Evolutionary conservation across 2,329 filamentous ascomycete genomes (phyloP).

Genomic region (Dendryphion nanum): DNA sequence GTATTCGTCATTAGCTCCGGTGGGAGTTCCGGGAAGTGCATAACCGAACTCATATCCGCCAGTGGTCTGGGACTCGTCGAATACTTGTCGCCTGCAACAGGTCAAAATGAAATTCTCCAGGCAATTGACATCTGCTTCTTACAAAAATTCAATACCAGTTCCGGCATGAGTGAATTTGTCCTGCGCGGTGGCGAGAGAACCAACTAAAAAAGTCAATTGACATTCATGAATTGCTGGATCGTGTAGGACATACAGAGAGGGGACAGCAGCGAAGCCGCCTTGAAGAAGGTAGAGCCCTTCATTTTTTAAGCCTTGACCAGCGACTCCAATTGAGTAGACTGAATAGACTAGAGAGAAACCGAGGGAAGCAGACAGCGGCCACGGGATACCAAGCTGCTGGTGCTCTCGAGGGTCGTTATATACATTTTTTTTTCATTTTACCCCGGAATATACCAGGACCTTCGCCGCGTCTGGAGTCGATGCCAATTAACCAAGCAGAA

Average conservation of each 20-base stretch:
- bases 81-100: conserved; percentile 19
- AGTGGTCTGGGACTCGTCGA: conserved; percentile 23
- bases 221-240: conserved; percentile 1
- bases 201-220: conserved; percentile 12
- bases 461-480: conserved; percentile 13
- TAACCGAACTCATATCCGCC: conserved; percentile 38
- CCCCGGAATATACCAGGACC: conserved; percentile 16
- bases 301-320: conserved; percentile 25
- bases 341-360: conserved; percentile 8
- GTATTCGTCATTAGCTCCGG: conserved; percentile 30
- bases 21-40: conserved; percentile 25
- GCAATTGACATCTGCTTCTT: conserved; percentile 4
- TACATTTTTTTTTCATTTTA: conserved; percentile 24
- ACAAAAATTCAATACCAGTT: conserved; percentile 34
- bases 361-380: conserved; percentile 23
- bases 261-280: conserved; percentile 37
- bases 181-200: conserved; percentile 28
- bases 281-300: conserved; percentile 34
- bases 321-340: conserved; percentile 14
- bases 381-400: conserved; percentile 22
- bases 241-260: conserved; percentile 27
- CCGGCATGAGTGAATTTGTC: conserved; percentile 27
- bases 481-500: conserved; percentile 18
- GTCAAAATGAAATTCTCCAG: conserved; percentile 1
- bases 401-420: conserved; percentile 22